Conservation (phyloP, 768 basidiomycete species). For the Naematelia aurantialba region DNA sequence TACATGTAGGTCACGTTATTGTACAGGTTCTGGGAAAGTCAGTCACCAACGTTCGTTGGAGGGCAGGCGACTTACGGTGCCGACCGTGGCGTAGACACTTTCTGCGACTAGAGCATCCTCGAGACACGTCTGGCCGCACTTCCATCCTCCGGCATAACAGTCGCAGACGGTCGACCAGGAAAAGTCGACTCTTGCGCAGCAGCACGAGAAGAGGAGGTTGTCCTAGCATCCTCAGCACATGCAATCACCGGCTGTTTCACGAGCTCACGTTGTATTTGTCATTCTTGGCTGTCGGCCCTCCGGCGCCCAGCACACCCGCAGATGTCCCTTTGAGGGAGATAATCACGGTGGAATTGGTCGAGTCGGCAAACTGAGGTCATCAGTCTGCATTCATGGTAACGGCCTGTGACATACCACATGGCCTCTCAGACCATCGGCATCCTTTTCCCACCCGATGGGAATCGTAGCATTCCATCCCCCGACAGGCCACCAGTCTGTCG, state of each 20-base stretch:
- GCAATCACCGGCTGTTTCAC: background rate
- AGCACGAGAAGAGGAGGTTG: constrained; percentile 90
- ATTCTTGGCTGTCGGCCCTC: constrained; percentile 76
- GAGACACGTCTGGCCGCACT: constrained; percentile 76
- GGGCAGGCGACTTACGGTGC: constrained; percentile 59
- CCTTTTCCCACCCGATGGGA: constrained; percentile 86
- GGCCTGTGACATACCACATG: constrained; percentile 66
- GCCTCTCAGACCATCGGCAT: constrained; percentile 85
- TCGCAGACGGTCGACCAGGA: constrained; percentile 91
- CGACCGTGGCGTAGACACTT: constrained; percentile 80
- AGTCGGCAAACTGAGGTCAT: constrained; percentile 43
- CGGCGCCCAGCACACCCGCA: constrained; percentile 64
- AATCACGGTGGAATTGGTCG: constrained; percentile 71
- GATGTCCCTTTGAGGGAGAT: constrained; percentile 93
- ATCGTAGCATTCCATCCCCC: constrained; percentile 62
- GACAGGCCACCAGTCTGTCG: constrained; percentile 64
- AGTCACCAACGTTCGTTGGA: background rate
- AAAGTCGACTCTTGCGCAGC: constrained; percentile 90
- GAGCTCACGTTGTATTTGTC: constrained; percentile 73
- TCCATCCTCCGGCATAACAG: constrained; percentile 70
- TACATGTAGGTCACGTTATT: constrained; percentile 89
- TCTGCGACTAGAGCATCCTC: constrained; percentile 74
- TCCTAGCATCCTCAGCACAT: constrained; percentile 53
- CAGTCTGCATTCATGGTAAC: background rate
- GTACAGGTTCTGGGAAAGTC: constrained; percentile 69